Base-by-base conservation (phyloP, 1,284 basidiomycete species). In the Peniophora sp. region DNA sequence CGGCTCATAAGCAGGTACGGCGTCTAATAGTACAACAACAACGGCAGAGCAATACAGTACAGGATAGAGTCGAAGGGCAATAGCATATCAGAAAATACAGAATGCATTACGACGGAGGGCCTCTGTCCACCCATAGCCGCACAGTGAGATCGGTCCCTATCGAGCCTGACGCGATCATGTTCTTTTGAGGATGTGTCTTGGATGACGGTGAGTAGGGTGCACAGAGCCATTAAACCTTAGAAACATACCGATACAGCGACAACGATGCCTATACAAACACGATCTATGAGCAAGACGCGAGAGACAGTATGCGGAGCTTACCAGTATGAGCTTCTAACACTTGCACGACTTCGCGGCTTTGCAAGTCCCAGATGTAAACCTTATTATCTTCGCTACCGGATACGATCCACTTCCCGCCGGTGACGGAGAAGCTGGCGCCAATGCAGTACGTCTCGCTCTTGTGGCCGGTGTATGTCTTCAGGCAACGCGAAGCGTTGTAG, bases 371-470 rank as follows among this genome's bases (percentile, higher is more conserved):
- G 3, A 97, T 75, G 52, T 92, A 86, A 8, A 92, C 78, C 58
- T 88, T 89, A 60, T 88, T 77, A 62, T 98, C 94, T 67, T 98
- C 96, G 58, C 88, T 91, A 0, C 94, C 96, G 1, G 88, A 83
- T 0, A 97, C 79, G 55, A 98, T 89, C 84, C 88, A 93, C 63
- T 91, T 90, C 3, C 87, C 85, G 18, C 85, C 85, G 0, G 86
- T 88, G 2, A 90, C 85, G 55, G 84, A 88, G 67, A 90, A 89
- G 64, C 85, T 88, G 1, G 85, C 83, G 2, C 80, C 80, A 50
- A 86, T 81, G 65, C 88, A 90, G 58, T 83, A 92, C 62, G 88
- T 88, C 35, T 76, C 68, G 66, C 94, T 96, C 17, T 66, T 70
- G 64, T 96, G 92, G 0, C 89, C 91, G 1, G 73, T 73, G 65